These are phyloP conservation scores for Actinomortierella wolfii DNA, from an alignment of 371 early-diverging fungal species.

Conservation along the genomic window DNA sequence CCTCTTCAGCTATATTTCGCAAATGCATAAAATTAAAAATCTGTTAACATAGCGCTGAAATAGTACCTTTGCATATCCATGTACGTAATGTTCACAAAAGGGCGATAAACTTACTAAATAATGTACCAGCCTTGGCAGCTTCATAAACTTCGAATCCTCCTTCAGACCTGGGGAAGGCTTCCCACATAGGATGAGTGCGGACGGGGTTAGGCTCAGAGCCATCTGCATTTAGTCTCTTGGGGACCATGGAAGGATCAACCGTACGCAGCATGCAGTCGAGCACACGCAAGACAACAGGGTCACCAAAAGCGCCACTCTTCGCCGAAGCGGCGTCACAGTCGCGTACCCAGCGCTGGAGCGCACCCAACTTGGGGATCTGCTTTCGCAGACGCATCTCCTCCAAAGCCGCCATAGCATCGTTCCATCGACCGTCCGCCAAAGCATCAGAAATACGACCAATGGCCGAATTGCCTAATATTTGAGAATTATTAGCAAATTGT, in stretches of 20 bases:
- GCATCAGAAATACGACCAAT: slow-evolving; percentile 52
- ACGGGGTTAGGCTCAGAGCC: slow-evolving; percentile 31
- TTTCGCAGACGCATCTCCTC: slow-evolving; percentile 51
- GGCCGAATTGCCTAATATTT: slow-evolving; percentile 34
- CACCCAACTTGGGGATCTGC: slow-evolving; percentile 53
- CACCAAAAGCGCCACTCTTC: slow-evolving; percentile 45
- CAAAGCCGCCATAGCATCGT: slow-evolving; percentile 51
- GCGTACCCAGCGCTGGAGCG: slow-evolving; percentile 61
- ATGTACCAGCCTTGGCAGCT: slow-evolving; percentile 20
- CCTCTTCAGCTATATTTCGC: slow-evolving; percentile 32
- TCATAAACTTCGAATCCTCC: slow-evolving; percentile 39
- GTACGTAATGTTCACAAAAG: neutral
- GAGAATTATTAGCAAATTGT: neutral
- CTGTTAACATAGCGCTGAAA: neutral
- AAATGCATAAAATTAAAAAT: neutral
- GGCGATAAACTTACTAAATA: slow-evolving; percentile 46
- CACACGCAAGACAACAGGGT: slow-evolving; percentile 51
- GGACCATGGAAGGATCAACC: slow-evolving; percentile 52
- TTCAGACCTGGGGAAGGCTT: slow-evolving; percentile 27
- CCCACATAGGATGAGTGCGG: slow-evolving; percentile 45
- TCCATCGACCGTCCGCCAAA: slow-evolving; percentile 54
- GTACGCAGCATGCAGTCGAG: slow-evolving; percentile 58
- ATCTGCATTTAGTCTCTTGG: slow-evolving; percentile 15
- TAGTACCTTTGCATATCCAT: neutral
- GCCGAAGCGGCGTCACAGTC: slow-evolving; percentile 62